Evolutionary conservation across 2,329 filamentous ascomycete species (phyloP), one percentile per base, ranked within the genome.

Genomic region (Alternaria atra): DNA sequence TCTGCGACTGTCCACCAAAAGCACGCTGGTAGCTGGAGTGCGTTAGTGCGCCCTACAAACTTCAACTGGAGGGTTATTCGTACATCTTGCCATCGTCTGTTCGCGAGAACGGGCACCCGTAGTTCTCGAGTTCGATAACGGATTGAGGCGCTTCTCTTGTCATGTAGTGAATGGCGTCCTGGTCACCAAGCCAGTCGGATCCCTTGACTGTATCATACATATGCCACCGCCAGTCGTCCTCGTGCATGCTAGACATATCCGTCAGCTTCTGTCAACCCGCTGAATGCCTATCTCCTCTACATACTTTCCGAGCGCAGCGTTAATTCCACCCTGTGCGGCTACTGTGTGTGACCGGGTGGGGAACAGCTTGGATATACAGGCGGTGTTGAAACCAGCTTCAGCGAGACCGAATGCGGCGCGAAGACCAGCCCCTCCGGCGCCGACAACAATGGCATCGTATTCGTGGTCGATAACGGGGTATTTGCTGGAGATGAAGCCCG

Each of bases 161-260:
- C 94, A 97, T 97, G 85, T 97, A 97, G 84, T 97, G 94, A 78
- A 97, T 97, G 68, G 94, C 94, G 79, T 97, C 94, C 83, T 97
- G 94, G 81, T 97, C 94, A 81, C 94, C 94, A 52, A 97, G 88
- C 94, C 94, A 97, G 85, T 97, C 94, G 69, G 92, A 97, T 69
- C 94, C 94, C 86, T 97, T 97, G 79, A 97, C 94, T 43, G 94
- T 97, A 81, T 97, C 94, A 85, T 97, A 97, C 94, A 97, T 97
- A 84, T 97, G 94, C 94, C 94, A 97, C 85, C 93, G 90, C 94
- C 94, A 97, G 84, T 97, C 93, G 77, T 97, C 94, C 85, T 94
- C 89, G 86, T 97, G 93, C 94, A 97, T 97, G 84, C 78, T 81
- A 59, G 15, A 65, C 17, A 34, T 35, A 27, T 44, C n/a, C 30